Conservation (phyloP, 2,329 filamentous ascomycete species). For the Penicillium frequentans region DNA sequence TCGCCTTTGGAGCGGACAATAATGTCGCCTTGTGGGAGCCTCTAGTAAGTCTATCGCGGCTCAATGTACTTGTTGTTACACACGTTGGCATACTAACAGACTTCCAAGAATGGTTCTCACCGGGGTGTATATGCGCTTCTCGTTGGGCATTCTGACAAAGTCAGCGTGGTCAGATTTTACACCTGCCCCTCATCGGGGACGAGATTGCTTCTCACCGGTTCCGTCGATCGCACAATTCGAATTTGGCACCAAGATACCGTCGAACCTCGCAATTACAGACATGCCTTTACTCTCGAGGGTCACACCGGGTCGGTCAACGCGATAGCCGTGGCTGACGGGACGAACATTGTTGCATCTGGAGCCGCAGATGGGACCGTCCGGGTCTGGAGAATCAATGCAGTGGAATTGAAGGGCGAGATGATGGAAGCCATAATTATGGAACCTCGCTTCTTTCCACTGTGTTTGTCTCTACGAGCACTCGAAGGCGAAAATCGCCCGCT, state of each 20-base stretch:
- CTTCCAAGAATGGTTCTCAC: constrained; percentile 41
- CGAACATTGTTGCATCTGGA: constrained; percentile 57
- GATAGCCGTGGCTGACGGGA: constrained; percentile 49
- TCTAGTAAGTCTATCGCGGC: constrained; percentile 54
- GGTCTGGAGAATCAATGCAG: constrained; percentile 64
- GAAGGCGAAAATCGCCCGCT: constrained; percentile 51
- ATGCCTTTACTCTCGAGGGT: constrained; percentile 55
- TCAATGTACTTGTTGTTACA: not conserved
- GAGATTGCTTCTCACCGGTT: constrained; percentile 71
- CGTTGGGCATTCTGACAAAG: constrained; percentile 72
- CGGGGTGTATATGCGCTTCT: constrained; percentile 67
- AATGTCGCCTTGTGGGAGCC: constrained; percentile 90
- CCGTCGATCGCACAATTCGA: constrained; percentile 74
- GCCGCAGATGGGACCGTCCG: constrained; percentile 64
- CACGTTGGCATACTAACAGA: constrained; percentile 10
- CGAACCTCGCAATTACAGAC: constrained; percentile 37
- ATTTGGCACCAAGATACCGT: constrained; percentile 53
- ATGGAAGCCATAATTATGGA: constrained; percentile 70
- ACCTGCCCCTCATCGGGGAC: constrained; percentile 49
- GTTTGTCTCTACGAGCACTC: constrained; percentile 67
- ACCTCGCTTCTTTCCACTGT: constrained; percentile 79
- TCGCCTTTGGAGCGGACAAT: constrained; percentile 86
- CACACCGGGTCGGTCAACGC: constrained; percentile 76
- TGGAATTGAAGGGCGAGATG: constrained; percentile 46
- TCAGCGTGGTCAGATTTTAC: constrained; percentile 83